These are phyloP conservation scores for Boletus subparvulus DNA, from an alignment of 768 basidiomycete species.

Conservation along the genomic window DNA sequence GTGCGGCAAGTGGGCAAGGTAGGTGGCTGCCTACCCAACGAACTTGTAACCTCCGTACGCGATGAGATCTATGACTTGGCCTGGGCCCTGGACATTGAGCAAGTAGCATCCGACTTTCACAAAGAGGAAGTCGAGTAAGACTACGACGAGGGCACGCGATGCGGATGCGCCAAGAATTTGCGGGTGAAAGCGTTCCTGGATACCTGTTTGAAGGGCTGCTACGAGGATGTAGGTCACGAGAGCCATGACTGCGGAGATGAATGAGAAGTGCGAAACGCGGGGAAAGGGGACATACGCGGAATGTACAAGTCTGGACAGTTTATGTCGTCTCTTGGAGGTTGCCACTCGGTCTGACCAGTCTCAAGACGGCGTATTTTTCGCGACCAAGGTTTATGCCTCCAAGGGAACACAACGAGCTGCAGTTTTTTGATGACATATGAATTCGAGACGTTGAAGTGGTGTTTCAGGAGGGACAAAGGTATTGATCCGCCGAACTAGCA, in stretches of 20 bases:
- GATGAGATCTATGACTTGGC: conserved; percentile 76
- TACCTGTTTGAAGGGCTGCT: conserved; percentile 79
- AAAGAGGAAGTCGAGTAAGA: conserved; percentile 84
- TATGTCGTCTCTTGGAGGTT: conserved; percentile 88
- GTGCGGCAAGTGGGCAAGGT: not conserved
- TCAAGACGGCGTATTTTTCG: conserved; percentile 67
- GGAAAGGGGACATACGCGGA: conserved; percentile 54
- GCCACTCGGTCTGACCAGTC: conserved; percentile 68
- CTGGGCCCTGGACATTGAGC: conserved; percentile 75
- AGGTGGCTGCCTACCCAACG: conserved; percentile 63
- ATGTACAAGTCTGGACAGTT: conserved; percentile 98
- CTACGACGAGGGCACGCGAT: conserved; percentile 79
- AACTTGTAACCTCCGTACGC: conserved; percentile 98
- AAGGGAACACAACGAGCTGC: conserved; percentile 87
- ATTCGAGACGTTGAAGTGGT: conserved; percentile 95
- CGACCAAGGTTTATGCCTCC: conserved; percentile 88
- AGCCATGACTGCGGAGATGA: conserved; percentile 72
- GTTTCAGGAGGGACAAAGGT: conserved; percentile 75
- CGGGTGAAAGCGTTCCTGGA: conserved; percentile 82
- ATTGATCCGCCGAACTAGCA: conserved; percentile 75
- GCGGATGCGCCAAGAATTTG: conserved; percentile 85
- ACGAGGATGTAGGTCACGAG: conserved; percentile 94
- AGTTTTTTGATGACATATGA: conserved; percentile 92
- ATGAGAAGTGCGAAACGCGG: conserved; percentile 4
- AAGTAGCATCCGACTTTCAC: conserved; percentile 93